Evolutionary conservation across 257 asterid genomes (phyloP).

Genomic region (Henckelia pumila): DNA sequence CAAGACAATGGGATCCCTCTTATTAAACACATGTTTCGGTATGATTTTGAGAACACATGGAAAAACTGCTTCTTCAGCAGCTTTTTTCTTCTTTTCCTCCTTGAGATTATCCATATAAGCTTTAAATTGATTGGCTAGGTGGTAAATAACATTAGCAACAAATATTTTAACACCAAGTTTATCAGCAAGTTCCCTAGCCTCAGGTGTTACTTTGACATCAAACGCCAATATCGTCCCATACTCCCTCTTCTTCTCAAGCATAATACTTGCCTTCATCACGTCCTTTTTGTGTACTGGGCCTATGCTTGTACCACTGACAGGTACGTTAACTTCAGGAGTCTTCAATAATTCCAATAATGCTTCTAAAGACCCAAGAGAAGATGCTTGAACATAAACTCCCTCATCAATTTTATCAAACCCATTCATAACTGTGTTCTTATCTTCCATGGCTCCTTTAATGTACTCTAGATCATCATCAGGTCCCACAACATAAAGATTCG

Average conservation of each 20-base stretch:
- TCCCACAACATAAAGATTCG: slow-evolving; percentile 83
- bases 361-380: slow-evolving; percentile 94
- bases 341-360: slow-evolving; percentile 90
- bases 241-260: slow-evolving; percentile 97
- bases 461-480: slow-evolving; percentile 80
- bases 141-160: slow-evolving; percentile 82
- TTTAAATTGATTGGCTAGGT: slow-evolving; percentile 87
- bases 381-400: slow-evolving; percentile 95
- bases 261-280: too few relatives aligned
- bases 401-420: slow-evolving; percentile 89
- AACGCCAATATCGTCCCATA: slow-evolving; percentile 89
- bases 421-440: slow-evolving; percentile 89
- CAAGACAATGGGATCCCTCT: slow-evolving; percentile 93
- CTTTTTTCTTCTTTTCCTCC: slow-evolving; percentile 92
- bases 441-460: slow-evolving; percentile 80
- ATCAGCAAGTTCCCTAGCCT: slow-evolving; percentile 88
- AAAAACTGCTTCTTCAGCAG: slow-evolving; percentile 89
- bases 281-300: slow-evolving; percentile 95
- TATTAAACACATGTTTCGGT: slow-evolving; percentile 76
- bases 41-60: slow-evolving; percentile 91
- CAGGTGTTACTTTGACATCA: slow-evolving; percentile 86
- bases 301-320: slow-evolving; percentile 93
- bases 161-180: slow-evolving; percentile 83
- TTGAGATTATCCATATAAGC: slow-evolving; percentile 83
- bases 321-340: slow-evolving; percentile 79